phyloP scores from a whole-genome alignment of 371 early-diverging fungal genomes.

The Rhizopus stolonifer region DNA sequence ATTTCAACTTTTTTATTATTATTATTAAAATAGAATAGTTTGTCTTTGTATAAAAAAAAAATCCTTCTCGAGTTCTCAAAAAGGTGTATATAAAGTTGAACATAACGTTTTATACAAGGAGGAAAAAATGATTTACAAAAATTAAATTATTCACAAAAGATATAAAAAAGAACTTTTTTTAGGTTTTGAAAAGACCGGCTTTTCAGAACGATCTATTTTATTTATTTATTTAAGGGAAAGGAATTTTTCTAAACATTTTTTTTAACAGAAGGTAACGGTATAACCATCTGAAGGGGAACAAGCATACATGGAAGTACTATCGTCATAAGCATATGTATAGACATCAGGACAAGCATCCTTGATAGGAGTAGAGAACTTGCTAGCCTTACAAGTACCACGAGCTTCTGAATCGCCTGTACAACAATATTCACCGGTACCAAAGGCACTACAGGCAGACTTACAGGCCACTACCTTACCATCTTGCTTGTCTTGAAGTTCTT shows the following conservation, averaged over 20 bases:
- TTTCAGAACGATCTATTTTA: not conserved
- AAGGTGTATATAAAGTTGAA: no score
- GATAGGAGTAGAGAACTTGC: slow-evolving; percentile 12
- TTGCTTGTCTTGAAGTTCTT: slow-evolving; percentile 23
- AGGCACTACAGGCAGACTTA: slow-evolving; percentile 27
- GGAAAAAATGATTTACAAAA: no score
- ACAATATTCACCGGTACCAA: slow-evolving; percentile 26
- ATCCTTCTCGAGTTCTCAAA: no score
- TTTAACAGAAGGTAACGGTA: slow-evolving; percentile 27
- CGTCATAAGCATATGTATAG: slow-evolving; percentile 26
- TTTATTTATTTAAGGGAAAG: not conserved
- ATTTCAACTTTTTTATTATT: no score
- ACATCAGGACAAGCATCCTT: slow-evolving; percentile 26
- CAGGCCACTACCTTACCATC: slow-evolving; percentile 34
- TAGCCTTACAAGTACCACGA: slow-evolving; percentile 19
- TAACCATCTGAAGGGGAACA: slow-evolving; percentile 21
- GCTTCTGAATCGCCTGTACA: slow-evolving; percentile 21
- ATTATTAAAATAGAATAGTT: no score
- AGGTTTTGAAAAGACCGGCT: not conserved
- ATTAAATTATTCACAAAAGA: no score
- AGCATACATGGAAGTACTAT: slow-evolving; percentile 30
- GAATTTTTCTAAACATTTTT: not conserved
- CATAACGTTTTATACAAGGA: no score
- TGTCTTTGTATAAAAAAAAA: no score
- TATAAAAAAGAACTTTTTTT: no score